Base-by-base conservation (phyloP, 306 rosid species). In the Dicorynia guianensis region DNA sequence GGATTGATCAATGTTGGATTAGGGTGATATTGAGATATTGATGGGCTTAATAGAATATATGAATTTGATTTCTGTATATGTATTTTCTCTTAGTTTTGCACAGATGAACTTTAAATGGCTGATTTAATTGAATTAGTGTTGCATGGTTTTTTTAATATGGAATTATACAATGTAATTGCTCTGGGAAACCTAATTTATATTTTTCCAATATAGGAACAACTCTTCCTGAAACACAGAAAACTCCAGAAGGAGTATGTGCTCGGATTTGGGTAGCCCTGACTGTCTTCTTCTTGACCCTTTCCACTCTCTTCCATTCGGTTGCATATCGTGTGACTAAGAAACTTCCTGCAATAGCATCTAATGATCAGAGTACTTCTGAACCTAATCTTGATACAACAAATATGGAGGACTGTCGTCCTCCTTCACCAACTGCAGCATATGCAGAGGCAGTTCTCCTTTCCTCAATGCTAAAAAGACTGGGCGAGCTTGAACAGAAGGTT, bases 401-500 rank as follows among this genome's bases (percentile, higher is more conserved):
- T 53, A 59, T 13, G 72, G 92, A 86, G 78, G 84, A 84, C 63
- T 20, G 44, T 25, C 34, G 4, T 62, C 58, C 87, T 77, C 76
- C 92, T 78, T 80, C 93, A 39, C 84, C 76, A 35, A 78, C 79
- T 58, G 53, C 85, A 69, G 59, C 78, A 72, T 3, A 69, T 55
- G 55, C 81, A 2, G 88, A 85, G 61, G 78, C 80, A 64, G 87
- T 81, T 60, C 84, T 82, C 63, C 85, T 90, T 76, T 85, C 93
- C 56, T 73, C 89, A 47, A 76, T 91, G 80, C 77, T 85, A 75
- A 87, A 85, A 76, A 89, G 90, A 87, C 85, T 95, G 53, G 89
- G 87, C 34, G 93, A 89, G 77, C 97, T 95, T 63, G 99, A 95
- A 84, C 93, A 87, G 85, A 95, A 90, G 90, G 96, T 95, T 44